Evolutionary conservation across 2,329 filamentous ascomycete genomes (phyloP), one percentile per base, ranked within the genome.

Genomic region (Alternaria consortialis): DNA sequence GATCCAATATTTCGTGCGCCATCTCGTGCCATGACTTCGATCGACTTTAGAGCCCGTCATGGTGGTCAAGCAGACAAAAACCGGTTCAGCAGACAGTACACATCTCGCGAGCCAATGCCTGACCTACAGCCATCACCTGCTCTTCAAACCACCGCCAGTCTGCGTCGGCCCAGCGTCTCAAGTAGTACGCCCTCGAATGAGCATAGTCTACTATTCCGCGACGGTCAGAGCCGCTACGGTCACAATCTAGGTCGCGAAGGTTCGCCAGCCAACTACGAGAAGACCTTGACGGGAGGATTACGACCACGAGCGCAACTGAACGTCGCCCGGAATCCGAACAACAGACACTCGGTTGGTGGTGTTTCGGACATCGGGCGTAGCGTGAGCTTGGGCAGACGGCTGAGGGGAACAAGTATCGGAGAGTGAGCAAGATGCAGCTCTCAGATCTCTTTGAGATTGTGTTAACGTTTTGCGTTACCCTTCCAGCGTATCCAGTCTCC

Each of bases 11-110:
- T 81, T 12, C 80, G 83, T 23, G 79, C 81, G 7, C 80, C 79
- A n/a, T 84, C 82, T 15, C 80, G 83, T 34, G 82, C 83, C 7
- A 79, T 81, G 77, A 84, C 82, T 9, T 61, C 58, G 2, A 53
- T 61, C 6, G 82, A 84, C 47, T 74, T 80, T 58, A 74, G 78
- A 25, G 66, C 73, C 27, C 77, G 79, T 27, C 46, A 50, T 31
- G 46, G 46, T 50, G 46, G 46, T 68, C 72, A 44, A 65, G 68
- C 56, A 32, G 64, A 67, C 12, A 67, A 58, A 42, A 71, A 64
- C 50, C 63, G 69, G n/a, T 62, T 67, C 37, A 64, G 50, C 32
- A 70, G 77, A 56, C 74, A 78, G 12, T 80, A 79, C 53, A 76
- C 75, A 9, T 76, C 75, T 11, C 72, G 76, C 7, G 73, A 79